phyloP scores from a whole-genome alignment of 805 yeast genomes.

The Hanseniaspora clermontiae region DNA sequence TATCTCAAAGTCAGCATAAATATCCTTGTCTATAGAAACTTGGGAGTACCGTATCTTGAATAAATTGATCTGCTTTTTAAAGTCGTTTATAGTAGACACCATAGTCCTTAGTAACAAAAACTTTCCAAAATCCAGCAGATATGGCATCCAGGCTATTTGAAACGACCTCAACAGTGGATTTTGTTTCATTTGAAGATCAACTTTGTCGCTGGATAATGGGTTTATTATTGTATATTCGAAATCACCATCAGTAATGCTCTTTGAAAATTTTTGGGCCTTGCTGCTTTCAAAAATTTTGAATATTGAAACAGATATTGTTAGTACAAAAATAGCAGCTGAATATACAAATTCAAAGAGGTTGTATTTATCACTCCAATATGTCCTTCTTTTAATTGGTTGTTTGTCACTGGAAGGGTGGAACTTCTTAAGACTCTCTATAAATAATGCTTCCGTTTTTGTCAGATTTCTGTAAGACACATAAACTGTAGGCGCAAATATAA shows the following conservation, averaged over 20 bases:
- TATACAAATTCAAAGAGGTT: not conserved
- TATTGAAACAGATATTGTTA: not conserved
- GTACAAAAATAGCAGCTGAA: not conserved
- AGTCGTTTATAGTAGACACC: not conserved
- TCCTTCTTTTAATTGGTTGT: not conserved
- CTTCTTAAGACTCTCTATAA: not conserved
- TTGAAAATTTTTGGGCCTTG: not conserved
- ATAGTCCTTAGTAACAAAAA: not conserved
- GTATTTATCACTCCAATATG: not conserved
- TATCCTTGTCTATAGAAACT: not conserved
- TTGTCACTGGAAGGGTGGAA: not conserved
- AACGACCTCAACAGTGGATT: not conserved
- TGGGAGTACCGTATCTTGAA: not conserved
- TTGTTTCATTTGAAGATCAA: not conserved
- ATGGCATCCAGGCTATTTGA: not conserved
- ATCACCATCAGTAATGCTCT: no score
- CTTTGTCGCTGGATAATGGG: not conserved
- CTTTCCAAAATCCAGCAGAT: not conserved
- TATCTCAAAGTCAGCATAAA: not conserved
- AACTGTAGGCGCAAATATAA: not conserved
- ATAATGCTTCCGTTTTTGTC: not conserved
- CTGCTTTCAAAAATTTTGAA: not conserved
- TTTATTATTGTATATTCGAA: not conserved
- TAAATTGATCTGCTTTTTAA: not conserved
- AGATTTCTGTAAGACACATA: not conserved